Base-by-base conservation (phyloP, 169 alveolate genomes). In the Eimeria acervulina region DNA sequence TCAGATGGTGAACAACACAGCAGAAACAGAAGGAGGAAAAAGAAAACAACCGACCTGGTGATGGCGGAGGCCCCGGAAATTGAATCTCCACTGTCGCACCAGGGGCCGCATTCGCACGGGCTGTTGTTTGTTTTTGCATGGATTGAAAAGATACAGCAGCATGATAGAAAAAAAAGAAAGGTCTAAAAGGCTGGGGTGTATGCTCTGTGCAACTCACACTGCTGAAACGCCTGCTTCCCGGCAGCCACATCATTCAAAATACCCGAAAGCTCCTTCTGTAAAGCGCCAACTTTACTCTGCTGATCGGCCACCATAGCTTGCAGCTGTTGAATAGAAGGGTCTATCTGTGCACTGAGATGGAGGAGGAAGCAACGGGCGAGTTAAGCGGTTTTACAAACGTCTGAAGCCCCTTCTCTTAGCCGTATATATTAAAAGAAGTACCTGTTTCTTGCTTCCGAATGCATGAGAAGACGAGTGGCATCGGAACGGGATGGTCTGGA, bases 251-350 rank as follows among this genome's bases (percentile, higher is more conserved):
- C 95, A 13, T 76, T 33, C 51, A 90, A 40, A 28, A 90, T 21
- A 1, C 90, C 90, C 31, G 95, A 52, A 19, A 90, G 78, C 51
- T 90, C 95, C 74, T 51, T 28, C 80, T 90, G 85, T 1, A 90
- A 80, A 10, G 89, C 90, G 3, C 90, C 95, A 26, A 90, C 52
- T 31, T 44, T 66, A 28, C 83, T 81, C 26, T 90, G 95, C 80
- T 90, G 95, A 40, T 90, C 90, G 33, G 78, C 90, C 31, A 90
- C 80, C 80, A 70, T 81, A 28, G 83, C 90, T 47, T 55, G n/a
- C 51, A 90, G 95, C 68, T 70, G 90, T 31, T 70, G 63, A 33
- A 90, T 90, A 15, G 85, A n/a, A 23, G 83, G 90, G 61, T 47
- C 85, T 19, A 78, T 78, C 12, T 78, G 3, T 38, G 61, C 55